Percentiles rank a stretch among this genome's conserved stretches.
Evolutionary conservation across 1,284 basidiomycete species (phyloP).

Genomic region (Ceratobasidium sp.): DNA sequence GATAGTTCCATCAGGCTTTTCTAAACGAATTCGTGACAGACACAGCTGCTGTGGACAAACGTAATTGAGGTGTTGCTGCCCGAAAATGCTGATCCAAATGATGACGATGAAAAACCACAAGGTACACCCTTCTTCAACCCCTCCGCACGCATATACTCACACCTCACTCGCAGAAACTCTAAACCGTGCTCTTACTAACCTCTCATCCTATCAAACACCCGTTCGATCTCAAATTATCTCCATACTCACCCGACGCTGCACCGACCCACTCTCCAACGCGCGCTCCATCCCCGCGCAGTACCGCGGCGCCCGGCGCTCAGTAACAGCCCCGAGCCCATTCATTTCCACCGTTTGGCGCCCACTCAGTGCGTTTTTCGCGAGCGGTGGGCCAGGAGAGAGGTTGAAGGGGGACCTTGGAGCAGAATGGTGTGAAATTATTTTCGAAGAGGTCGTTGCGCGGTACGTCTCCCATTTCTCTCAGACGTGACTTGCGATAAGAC

Average conservation of each 20-base stretch:
- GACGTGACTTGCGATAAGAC: neutral
- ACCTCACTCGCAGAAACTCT: neutral
- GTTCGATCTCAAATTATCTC: slow-evolving; percentile 69
- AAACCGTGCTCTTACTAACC: slow-evolving; percentile 70
- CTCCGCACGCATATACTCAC: slow-evolving; percentile 3
- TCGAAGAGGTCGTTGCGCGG: slow-evolving; percentile 81
- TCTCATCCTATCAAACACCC: slow-evolving; percentile 56
- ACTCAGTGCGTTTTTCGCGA: slow-evolving; percentile 80
- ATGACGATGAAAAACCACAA: slow-evolving; percentile 62
- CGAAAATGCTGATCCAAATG: slow-evolving; percentile 56
- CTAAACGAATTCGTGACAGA: neutral
- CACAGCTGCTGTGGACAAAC: slow-evolving; percentile 66
- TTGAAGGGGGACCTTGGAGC: slow-evolving; percentile 69
- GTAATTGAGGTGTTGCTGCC: slow-evolving; percentile 73
- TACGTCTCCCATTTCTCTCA: slow-evolving; percentile 55
- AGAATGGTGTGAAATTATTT: slow-evolving; percentile 73
- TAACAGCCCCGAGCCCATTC: slow-evolving; percentile 87
- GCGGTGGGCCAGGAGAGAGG: slow-evolving; percentile 68
- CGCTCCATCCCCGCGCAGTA: slow-evolving; percentile 90
- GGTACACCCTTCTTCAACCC: slow-evolving; percentile 58
- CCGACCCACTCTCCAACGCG: slow-evolving; percentile 88
- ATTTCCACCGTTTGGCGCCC: slow-evolving; percentile 85
- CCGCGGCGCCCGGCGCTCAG: slow-evolving; percentile 64
- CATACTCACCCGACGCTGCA: slow-evolving; percentile 82
- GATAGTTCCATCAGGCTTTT: neutral